These are phyloP conservation scores for Bombardia bombarda DNA, from an alignment of 495 filamentous ascomycete genomes.

Conservation along the genomic window DNA sequence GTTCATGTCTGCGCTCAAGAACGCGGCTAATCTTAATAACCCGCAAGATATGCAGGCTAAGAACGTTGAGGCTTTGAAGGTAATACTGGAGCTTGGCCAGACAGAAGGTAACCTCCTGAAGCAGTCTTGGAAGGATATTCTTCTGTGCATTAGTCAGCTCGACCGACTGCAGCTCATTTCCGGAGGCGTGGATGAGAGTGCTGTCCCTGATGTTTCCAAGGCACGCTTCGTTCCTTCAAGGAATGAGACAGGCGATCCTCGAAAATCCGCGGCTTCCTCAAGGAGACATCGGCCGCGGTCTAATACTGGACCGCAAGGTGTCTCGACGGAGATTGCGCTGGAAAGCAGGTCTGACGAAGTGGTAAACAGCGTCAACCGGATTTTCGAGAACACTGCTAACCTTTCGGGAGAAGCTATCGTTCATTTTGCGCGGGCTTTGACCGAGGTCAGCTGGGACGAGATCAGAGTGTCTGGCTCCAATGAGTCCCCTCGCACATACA, in stretches of 20 bases:
- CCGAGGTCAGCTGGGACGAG: slow-evolving; percentile 97
- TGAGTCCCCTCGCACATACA: slow-evolving; percentile 90
- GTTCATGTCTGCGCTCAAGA: slow-evolving; percentile 88
- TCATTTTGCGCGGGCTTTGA: slow-evolving; percentile 89
- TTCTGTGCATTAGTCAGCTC: slow-evolving; percentile 93
- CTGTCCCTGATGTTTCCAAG: slow-evolving; percentile 87
- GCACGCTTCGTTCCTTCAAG: slow-evolving; percentile 58
- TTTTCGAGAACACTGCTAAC: slow-evolving; percentile 93
- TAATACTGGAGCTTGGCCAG: slow-evolving; percentile 81
- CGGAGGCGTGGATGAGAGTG: slow-evolving; percentile 84
- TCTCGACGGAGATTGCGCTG: slow-evolving; percentile 79
- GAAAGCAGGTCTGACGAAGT: slow-evolving; percentile 89
- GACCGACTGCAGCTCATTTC: slow-evolving; percentile 94
- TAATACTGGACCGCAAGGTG: slow-evolving; percentile 54
- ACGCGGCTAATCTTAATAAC: slow-evolving; percentile 92
- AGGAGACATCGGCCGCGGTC: slow-evolving; percentile 58
- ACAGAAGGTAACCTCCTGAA: slow-evolving; percentile 85
- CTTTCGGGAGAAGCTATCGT: slow-evolving; percentile 93
- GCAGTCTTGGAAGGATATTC: slow-evolving; percentile 87
- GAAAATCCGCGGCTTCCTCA: slow-evolving; percentile 59
- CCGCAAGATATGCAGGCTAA: slow-evolving; percentile 91
- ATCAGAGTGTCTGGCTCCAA: slow-evolving; percentile 94
- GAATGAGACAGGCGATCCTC: slow-evolving; percentile 39
- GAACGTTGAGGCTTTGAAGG: slow-evolving; percentile 90
- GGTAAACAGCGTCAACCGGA: slow-evolving; percentile 83